A percentile compares a stretch with the other conserved stretches of the same genome.
Evolutionary conservation across 2,329 filamentous ascomycete genomes (phyloP).

Genomic region (Penicillium olsonii): DNA sequence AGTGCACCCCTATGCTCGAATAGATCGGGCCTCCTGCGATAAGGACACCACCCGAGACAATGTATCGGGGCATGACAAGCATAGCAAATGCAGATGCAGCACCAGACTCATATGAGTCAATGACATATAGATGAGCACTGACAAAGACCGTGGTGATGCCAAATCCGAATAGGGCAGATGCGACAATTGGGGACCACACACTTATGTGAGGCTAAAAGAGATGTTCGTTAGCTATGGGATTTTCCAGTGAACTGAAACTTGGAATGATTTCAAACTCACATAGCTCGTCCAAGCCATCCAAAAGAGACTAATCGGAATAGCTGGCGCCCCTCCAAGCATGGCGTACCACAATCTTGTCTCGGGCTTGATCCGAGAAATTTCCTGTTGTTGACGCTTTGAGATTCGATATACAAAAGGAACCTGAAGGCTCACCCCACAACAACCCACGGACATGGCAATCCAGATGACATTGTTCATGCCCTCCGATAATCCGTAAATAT

Average conservation of each 20-base stretch:
- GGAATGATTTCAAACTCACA: not conserved
- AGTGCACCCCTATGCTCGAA: conserved; percentile 41
- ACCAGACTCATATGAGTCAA: conserved; percentile 56
- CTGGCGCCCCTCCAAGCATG: not conserved
- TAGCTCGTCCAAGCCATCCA: conserved; percentile 21
- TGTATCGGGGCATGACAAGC: conserved; percentile 43
- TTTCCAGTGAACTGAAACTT: too few species aligned
- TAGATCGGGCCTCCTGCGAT: conserved; percentile 38
- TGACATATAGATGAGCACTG: conserved; percentile 57
- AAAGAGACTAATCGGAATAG: conserved; percentile 1
- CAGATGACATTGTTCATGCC: too few species aligned
- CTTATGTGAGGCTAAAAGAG: too few species aligned
- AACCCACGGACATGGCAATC: too few species aligned
- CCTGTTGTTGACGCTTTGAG: too few species aligned
- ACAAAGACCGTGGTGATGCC: conserved; percentile 53
- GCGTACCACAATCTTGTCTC: conserved; percentile 7
- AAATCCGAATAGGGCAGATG: conserved; percentile 55
- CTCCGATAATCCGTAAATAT: conserved; percentile 46
- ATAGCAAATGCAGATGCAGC: conserved; percentile 50
- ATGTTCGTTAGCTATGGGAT: too few species aligned
- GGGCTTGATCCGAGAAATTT: too few species aligned
- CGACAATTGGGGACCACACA: conserved; percentile 54
- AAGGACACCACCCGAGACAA: conserved; percentile 39
- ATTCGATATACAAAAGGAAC: too few species aligned
- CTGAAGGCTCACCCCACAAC: too few species aligned